Percentiles rank a stretch among this genome's conserved stretches.
These are phyloP conservation scores for Fusarium piperis DNA, from an alignment of 2,329 filamentous ascomycete species.

Conservation along the genomic window DNA sequence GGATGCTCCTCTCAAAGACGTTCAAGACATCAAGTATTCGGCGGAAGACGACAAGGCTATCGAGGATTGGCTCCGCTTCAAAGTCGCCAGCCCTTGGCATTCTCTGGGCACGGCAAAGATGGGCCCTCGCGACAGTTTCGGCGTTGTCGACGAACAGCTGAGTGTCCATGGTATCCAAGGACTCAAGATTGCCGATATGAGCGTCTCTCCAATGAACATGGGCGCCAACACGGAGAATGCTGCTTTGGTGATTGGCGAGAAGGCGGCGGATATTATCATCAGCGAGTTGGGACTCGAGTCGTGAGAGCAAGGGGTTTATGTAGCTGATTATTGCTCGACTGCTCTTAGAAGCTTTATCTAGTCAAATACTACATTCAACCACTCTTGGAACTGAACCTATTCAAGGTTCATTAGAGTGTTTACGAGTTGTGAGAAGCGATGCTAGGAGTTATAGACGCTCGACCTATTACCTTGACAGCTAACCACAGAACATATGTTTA, in stretches of 20 bases:
- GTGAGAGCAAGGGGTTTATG: neutral
- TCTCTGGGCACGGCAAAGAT: neutral
- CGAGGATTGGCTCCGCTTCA: neutral
- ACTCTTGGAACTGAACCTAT: neutral
- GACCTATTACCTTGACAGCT: neutral
- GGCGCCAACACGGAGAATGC: slow-evolving; percentile 59
- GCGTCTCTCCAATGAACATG: slow-evolving; percentile 51
- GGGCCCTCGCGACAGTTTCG: neutral
- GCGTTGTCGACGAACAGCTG: neutral
- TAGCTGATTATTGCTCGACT: neutral
- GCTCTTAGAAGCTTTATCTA: neutral
- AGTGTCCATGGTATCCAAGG: slow-evolving; percentile 47
- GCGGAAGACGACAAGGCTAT: neutral
- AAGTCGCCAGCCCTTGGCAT: neutral
- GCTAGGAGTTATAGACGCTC: neutral
- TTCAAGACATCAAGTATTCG: neutral
- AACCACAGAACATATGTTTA: neutral
- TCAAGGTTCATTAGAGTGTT: too few species aligned
- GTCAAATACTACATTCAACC: neutral
- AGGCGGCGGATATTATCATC: slow-evolving; percentile 52
- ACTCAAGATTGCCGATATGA: slow-evolving; percentile 53
- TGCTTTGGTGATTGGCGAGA: slow-evolving; percentile 59
- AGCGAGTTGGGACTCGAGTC: neutral
- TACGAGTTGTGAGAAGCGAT: too few species aligned
- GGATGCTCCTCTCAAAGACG: neutral